These are phyloP conservation scores for Fusarium marasasianum DNA, from an alignment of 2,329 filamentous ascomycete genomes.

Conservation along the genomic window DNA sequence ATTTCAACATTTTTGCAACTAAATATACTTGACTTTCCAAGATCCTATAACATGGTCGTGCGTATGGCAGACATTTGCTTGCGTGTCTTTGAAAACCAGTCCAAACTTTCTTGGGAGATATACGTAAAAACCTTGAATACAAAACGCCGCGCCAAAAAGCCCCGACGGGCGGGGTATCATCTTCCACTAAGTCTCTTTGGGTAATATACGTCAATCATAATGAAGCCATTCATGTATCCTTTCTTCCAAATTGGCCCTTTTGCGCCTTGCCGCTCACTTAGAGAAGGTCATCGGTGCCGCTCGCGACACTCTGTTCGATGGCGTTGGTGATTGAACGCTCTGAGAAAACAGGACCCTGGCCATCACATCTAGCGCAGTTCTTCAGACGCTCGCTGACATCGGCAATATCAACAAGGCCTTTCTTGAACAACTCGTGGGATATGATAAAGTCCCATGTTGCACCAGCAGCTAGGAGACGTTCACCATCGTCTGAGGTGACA, in stretches of 20 bases:
- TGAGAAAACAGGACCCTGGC: conserved; percentile 87
- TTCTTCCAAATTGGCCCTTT: conserved; percentile 9
- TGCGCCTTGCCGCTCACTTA: conserved; percentile 37
- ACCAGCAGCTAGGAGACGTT: conserved; percentile 76
- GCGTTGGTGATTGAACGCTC: conserved; percentile 77
- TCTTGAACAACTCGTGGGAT: conserved; percentile 77
- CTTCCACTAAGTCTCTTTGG: conserved; percentile 29
- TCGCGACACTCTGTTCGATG: conserved; percentile 81
- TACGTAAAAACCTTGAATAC: conserved; percentile 30
- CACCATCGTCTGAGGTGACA: conserved; percentile 70
- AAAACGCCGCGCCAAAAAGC: conserved; percentile 42
- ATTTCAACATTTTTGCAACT: neutral
- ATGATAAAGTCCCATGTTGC: conserved; percentile 94
- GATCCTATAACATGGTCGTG: conserved; percentile 5
- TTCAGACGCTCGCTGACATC: conserved; percentile 84
- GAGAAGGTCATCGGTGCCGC: conserved; percentile 79
- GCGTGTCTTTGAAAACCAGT: neutral
- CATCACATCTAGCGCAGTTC: conserved; percentile 80
- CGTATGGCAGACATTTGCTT: neutral
- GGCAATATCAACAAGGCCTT: conserved; percentile 81
- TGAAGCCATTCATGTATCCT: conserved; percentile 18
- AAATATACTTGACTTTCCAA: neutral
- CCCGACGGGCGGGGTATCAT: conserved; percentile 43
- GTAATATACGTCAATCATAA: conserved; percentile 42
- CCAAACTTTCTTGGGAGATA: conserved; percentile 1